A percentile compares a stretch with the other conserved stretches of the same genome.
Evolutionary conservation across 345 rosid genomes (phyloP).

Genomic region (Euphorbia peplus): DNA sequence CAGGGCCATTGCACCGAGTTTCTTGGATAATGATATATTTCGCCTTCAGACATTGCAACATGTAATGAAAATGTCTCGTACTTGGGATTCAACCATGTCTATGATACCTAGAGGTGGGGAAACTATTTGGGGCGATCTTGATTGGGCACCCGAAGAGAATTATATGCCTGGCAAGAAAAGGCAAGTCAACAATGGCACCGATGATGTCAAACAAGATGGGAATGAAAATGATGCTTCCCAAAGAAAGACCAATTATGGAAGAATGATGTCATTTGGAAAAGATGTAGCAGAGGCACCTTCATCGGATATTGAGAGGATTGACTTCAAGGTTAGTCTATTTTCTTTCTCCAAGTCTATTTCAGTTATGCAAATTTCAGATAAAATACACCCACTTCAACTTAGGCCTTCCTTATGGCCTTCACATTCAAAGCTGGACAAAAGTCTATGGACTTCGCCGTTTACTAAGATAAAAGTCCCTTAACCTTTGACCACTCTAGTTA

Average conservation of each 20-base stretch:
- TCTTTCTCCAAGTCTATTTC: neutral
- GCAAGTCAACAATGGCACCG: slow-evolving; percentile 44
- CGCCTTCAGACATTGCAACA: slow-evolving; percentile 80
- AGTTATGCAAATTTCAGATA: neutral
- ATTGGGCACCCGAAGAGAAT: slow-evolving; percentile 89
- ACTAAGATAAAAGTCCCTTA: no score
- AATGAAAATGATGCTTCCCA: slow-evolving; percentile 36
- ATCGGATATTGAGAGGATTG: slow-evolving; percentile 64
- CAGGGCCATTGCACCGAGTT: slow-evolving; percentile 94
- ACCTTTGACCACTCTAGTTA: no score
- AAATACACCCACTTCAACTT: no score
- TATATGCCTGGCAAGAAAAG: slow-evolving; percentile 39
- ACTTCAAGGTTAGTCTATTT: slow-evolving; percentile 63
- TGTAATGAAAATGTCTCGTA: slow-evolving; percentile 75
- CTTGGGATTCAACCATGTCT: slow-evolving; percentile 97
- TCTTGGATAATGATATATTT: slow-evolving; percentile 75
- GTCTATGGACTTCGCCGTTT: no score
- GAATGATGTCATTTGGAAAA: slow-evolving; percentile 85
- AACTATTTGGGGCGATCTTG: slow-evolving; percentile 91
- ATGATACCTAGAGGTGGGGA: slow-evolving; percentile 95
- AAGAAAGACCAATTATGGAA: slow-evolving; percentile 57
- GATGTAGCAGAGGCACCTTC: slow-evolving; percentile 67
- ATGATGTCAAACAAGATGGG: slow-evolving; percentile 20
- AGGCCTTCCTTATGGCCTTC: no score
- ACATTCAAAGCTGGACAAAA: no score